phyloP scores from a whole-genome alignment of 345 rosid genomes.

The Arabidopsis arenosa region DNA sequence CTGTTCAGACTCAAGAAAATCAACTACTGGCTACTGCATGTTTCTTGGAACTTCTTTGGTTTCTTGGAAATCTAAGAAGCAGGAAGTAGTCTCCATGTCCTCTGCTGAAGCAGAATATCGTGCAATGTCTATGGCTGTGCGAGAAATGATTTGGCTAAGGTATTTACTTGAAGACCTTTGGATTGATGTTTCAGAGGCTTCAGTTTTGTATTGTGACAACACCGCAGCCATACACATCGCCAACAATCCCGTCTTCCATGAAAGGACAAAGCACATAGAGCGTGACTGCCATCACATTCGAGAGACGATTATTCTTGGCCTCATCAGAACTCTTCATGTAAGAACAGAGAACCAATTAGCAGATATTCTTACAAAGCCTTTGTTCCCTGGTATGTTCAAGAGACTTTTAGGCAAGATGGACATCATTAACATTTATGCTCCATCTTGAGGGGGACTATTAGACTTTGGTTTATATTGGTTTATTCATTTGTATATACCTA shows the following conservation, averaged over 20 bases:
- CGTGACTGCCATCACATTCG: neutral
- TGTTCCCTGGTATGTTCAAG: neutral
- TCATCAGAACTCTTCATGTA: neutral
- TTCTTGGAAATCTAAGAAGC: no score
- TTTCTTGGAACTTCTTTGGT: no score
- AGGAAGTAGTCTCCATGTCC: no score
- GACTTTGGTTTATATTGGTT: neutral
- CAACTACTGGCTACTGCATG: neutral
- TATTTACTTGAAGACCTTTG: neutral
- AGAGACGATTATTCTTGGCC: neutral
- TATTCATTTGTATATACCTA: neutral
- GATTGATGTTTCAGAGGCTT: neutral
- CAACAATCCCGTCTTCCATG: neutral
- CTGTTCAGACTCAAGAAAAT: neutral
- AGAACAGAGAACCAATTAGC: neutral
- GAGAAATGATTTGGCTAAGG: neutral
- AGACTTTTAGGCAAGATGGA: neutral
- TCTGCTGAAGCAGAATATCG: no score
- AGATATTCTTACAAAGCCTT: neutral
- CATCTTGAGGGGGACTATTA: constrained; percentile 1
- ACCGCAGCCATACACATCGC: neutral
- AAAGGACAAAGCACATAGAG: neutral
- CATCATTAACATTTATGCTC: neutral
- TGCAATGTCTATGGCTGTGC: no score
- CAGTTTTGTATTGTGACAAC: neutral